Evolutionary conservation across 305 asterid genomes (phyloP).

Genomic region (Solanum chacoense): DNA sequence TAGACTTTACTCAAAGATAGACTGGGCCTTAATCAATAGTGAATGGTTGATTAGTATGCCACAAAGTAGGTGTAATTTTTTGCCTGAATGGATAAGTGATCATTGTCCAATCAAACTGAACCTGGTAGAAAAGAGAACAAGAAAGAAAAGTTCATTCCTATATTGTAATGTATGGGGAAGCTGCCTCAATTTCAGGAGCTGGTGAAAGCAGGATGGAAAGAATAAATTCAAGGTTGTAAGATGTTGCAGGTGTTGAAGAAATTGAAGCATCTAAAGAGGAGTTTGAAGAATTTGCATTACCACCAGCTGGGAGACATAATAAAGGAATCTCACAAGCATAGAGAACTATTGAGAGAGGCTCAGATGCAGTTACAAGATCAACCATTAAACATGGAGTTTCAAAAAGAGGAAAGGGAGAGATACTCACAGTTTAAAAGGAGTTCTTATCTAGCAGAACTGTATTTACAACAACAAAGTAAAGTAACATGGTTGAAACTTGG

Average conservation of each 20-base stretch:
- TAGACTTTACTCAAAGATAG: neutral
- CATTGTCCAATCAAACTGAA: neutral
- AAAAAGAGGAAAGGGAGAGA: neutral
- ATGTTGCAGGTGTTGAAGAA: neutral
- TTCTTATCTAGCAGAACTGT: neutral
- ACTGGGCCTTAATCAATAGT: neutral
- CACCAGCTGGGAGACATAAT: accelerated
- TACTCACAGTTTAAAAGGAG: neutral
- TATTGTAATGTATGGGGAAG: too few species aligned
- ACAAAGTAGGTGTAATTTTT: too few species aligned
- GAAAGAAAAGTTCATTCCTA: neutral
- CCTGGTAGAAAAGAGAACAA: too few species aligned
- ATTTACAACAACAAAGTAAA: neutral
- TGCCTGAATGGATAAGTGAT: neutral
- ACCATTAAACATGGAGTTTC: neutral
- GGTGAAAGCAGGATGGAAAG: too few species aligned
- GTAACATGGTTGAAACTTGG: neutral
- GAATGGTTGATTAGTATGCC: neutral
- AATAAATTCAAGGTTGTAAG: neutral
- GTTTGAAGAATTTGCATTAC: neutral
- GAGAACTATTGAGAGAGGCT: neutral
- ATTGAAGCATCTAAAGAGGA: neutral
- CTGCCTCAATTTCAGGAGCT: too few species aligned
- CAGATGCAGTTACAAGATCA: neutral
- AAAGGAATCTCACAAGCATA: neutral